Evolutionary conservation across 73 alveolate species (phyloP).

Genomic region (Paraurostyla sp.): DNA sequence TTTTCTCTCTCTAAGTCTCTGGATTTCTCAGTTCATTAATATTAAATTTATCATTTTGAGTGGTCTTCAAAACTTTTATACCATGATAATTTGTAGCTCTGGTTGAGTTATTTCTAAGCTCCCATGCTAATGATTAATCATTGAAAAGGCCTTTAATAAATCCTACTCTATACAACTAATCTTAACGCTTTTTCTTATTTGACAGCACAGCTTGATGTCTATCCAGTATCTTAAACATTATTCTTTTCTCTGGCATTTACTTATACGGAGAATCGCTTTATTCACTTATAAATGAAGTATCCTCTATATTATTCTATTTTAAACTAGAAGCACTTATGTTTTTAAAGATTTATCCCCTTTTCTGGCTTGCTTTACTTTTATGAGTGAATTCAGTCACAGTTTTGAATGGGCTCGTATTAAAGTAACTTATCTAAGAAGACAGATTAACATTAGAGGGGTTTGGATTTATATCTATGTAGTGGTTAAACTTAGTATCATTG

Average conservation of each 20-base stretch:
- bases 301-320: background rate
- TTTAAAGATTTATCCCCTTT: too few relatives aligned
- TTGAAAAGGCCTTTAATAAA: conserved; percentile 1
- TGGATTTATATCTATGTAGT: too few relatives aligned
- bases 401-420: too few relatives aligned
- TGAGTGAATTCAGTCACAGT: too few relatives aligned
- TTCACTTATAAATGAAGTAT: background rate
- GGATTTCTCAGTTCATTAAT: background rate
- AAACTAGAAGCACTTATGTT: too few relatives aligned
- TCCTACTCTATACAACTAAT: conserved; percentile 5
- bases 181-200: background rate
- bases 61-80: background rate
- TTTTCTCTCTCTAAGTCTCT: background rate
- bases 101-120: background rate
- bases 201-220: background rate
- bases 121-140: conserved; percentile 30
- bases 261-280: conserved; percentile 15
- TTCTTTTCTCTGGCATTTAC: background rate
- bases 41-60: background rate
- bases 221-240: background rate
- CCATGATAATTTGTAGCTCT: background rate
- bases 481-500: too few relatives aligned
- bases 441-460: too few relatives aligned
- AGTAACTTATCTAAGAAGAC: too few relatives aligned
- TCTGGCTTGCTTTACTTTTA: too few relatives aligned